phyloP scores from a whole-genome alignment of 108 stramenopile genomes.

The Nitzschia sp. region DNA sequence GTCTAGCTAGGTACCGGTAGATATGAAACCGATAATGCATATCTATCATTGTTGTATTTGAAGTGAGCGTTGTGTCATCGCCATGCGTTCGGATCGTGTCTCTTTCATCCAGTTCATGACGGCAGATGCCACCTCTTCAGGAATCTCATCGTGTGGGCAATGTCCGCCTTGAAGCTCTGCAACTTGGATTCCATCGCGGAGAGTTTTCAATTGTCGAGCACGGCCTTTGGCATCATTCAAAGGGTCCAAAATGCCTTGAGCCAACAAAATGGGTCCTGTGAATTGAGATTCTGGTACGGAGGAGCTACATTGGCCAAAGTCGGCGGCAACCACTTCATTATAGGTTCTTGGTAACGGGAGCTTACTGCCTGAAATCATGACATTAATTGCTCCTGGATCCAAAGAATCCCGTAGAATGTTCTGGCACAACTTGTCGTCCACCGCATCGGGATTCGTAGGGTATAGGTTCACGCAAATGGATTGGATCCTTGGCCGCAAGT shows the following conservation, averaged over 20 bases:
- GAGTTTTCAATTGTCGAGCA: constrained; percentile 21
- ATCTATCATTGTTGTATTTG: background rate
- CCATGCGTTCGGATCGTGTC: constrained; percentile 7
- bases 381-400: constrained; percentile 62
- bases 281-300: constrained; percentile 21
- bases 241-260: constrained; percentile 55
- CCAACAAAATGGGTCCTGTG: constrained; percentile 39
- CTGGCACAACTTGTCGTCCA: constrained; percentile 30
- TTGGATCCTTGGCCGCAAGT: constrained; percentile 52
- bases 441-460: constrained; percentile 53
- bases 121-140: constrained; percentile 16
- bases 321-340: constrained; percentile 46
- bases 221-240: constrained; percentile 53
- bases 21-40: background rate
- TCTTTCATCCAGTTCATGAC: constrained; percentile 33
- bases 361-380: constrained; percentile 58
- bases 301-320: constrained; percentile 18
- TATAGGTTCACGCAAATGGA: constrained; percentile 56
- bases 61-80: background rate
- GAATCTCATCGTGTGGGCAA: constrained; percentile 59
- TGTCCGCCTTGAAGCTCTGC: constrained; percentile 48
- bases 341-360: constrained; percentile 45
- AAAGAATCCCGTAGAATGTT: constrained; percentile 50
- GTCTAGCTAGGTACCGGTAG: too few relatives aligned
- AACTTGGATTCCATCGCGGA: constrained; percentile 36